Evolutionary conservation across 352 stramenopile genomes (phyloP).

Genomic region (Thalassiosira mediterranea): DNA sequence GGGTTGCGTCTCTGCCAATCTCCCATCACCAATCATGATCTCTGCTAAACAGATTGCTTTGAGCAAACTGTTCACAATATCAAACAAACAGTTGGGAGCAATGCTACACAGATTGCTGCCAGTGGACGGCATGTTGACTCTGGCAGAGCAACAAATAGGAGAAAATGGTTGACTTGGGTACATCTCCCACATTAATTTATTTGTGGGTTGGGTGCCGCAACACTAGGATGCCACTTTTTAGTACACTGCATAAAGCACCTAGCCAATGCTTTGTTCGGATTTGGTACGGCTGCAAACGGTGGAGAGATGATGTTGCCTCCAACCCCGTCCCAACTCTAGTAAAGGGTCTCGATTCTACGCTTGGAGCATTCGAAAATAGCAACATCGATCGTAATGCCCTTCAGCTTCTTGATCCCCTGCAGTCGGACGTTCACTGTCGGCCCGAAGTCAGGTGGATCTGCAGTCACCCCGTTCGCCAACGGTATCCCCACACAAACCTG

Average conservation of each 20-base stretch:
- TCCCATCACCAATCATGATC: too few relatives aligned
- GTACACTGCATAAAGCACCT: not conserved
- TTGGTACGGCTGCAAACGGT: not conserved
- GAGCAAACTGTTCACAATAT: too few relatives aligned
- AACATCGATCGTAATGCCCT: slow-evolving; percentile 41
- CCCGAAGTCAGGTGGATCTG: slow-evolving; percentile 41
- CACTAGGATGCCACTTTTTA: not conserved
- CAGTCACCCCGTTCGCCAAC: slow-evolving; percentile 31
- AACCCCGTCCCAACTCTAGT: not conserved
- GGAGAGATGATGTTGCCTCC: too few relatives aligned
- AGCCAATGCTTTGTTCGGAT: not conserved
- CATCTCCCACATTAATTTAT: not conserved
- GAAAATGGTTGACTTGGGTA: not conserved
- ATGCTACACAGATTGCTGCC: not conserved
- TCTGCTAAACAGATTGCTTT: too few relatives aligned
- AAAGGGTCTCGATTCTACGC: slow-evolving; percentile 23
- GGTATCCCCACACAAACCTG: slow-evolving; percentile 29
- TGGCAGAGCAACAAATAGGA: too few relatives aligned
- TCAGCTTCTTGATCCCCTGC: slow-evolving; percentile 38
- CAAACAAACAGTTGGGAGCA: too few relatives aligned
- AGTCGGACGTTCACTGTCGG: slow-evolving; percentile 27
- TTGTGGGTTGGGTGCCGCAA: not conserved
- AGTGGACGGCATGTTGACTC: not conserved
- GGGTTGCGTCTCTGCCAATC: too few relatives aligned
- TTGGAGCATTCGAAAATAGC: slow-evolving; percentile 38